A percentile compares a stretch with the other conserved stretches of the same genome.
Conservation (phyloP, 352 stramenopile genomes). For the Pythium dissotocum region DNA sequence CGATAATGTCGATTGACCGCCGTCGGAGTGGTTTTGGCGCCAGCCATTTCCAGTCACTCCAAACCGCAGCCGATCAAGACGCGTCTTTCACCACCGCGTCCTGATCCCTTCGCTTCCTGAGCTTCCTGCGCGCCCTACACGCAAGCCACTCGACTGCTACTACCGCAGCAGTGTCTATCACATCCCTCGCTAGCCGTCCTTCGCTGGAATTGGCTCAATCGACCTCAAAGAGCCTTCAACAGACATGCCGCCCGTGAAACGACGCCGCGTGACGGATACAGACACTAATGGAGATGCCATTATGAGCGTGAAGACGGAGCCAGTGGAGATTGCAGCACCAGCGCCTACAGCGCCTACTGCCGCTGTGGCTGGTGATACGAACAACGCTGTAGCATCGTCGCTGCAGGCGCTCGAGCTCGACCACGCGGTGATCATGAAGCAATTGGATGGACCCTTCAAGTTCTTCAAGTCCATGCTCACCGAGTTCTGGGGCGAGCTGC, state of each 20-base stretch:
- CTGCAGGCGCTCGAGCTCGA: slow-evolving; percentile 13
- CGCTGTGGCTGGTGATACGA: not conserved
- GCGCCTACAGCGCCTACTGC: not conserved
- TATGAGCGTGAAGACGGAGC: not conserved
- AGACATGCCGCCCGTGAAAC: slow-evolving; percentile 27
- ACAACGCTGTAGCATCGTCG: not conserved
- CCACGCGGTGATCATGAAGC: slow-evolving; percentile 17
- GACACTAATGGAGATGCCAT: not conserved
- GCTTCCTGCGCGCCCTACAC: not conserved
- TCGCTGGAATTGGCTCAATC: not conserved
- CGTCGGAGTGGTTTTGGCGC: slow-evolving; percentile 22
- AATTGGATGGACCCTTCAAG: slow-evolving; percentile 28
- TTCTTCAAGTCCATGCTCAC: slow-evolving; percentile 66
- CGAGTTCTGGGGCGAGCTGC: slow-evolving; percentile 74
- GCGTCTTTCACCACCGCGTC: not conserved
- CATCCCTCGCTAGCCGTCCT: not conserved
- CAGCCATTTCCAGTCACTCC: slow-evolving; percentile 22
- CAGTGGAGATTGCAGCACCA: not conserved
- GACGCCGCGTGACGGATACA: slow-evolving; percentile 22
- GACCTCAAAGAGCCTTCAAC: not conserved
- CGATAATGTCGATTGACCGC: slow-evolving; percentile 5
- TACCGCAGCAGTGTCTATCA: not conserved
- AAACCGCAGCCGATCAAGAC: not conserved
- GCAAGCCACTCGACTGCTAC: not conserved
- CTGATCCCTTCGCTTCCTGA: not conserved